Evolutionary conservation across 1,284 basidiomycete genomes (phyloP), one percentile per base, ranked within the genome.

Genomic region (Malassezia psittaci): DNA sequence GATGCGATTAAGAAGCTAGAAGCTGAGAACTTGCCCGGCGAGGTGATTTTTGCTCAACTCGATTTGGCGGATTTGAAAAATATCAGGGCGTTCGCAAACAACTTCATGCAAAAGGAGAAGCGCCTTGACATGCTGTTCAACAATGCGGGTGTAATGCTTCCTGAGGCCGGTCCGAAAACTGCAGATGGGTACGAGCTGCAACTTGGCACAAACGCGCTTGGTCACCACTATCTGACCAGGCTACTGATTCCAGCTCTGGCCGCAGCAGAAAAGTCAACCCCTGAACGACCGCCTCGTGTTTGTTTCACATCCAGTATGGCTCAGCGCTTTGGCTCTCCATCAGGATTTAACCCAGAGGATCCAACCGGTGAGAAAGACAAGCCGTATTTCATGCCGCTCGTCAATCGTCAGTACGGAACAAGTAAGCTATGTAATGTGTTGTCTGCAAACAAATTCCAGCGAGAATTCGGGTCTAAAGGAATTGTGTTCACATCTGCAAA

Each of bases 131-230:
- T 68, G 11, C 42, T 69, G 3, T 63, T 67, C 35, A 59, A 55
- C 37, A 64, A 64, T 39, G 68, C 65, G 1, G 66, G 66, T 2
- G 57, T 67, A 0, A 61, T 67, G 63, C 34, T 48, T 33, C 50
- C 50, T 15, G 18, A 32, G 13, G 39, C 51, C 4, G 43, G 45
- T 0, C 51, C 59, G 1, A 44, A 18, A 15, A 65, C 66, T 0
- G 40, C 37, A 13, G 58, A 70, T 11, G 65, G 63, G 1, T 63
- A 66, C 39, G 68, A 70, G 43, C 47, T 63, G 35, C 67, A 68
- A 51, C 50, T 55, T 9, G 67, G 64, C 0, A 66, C 63, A 3
- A 70, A 70, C 16, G 61, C 60, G 0, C 46, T 70, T 0, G 66
- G 65, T 0, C 65, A 64, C 24, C 63, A 67, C 36, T 65, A 62